Percentiles rank a stretch among this genome's conserved stretches.
Conservation (phyloP, 768 basidiomycete genomes). For the Mycena epipterygia region DNA sequence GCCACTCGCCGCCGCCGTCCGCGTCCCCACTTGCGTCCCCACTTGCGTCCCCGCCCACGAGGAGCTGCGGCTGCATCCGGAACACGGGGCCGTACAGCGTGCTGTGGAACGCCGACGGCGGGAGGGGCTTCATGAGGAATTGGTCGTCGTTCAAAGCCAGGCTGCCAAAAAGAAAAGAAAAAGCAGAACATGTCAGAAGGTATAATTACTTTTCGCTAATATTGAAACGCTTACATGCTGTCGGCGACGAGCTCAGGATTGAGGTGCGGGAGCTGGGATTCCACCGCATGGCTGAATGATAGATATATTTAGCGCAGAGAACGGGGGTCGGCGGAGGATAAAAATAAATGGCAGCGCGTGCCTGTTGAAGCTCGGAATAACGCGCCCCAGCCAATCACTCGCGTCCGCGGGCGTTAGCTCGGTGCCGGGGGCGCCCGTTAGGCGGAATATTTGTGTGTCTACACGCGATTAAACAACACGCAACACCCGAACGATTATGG, state of each 20-base stretch:
- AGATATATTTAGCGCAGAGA: slow-evolving; percentile 7
- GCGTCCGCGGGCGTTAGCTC: slow-evolving; percentile 3
- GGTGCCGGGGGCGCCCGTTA: slow-evolving; percentile 29
- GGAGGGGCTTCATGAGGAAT: slow-evolving; percentile 47
- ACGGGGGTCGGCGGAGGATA: too few relatives aligned
- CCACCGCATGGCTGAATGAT: slow-evolving; percentile 49
- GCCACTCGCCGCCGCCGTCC: slow-evolving; percentile 52
- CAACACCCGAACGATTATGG: too few relatives aligned
- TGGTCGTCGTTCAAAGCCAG: slow-evolving; percentile 58
- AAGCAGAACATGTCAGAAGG: too few relatives aligned
- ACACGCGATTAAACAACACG: slow-evolving; percentile 37
- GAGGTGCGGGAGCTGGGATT: slow-evolving; percentile 50
- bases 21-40: too few relatives aligned
- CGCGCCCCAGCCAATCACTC: slow-evolving; percentile 22
- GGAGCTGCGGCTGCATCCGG: slow-evolving; percentile 49
- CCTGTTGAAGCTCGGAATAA: slow-evolving; percentile 50
- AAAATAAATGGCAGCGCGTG: too few relatives aligned
- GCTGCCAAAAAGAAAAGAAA: too few relatives aligned
- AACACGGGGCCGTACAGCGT: slow-evolving; percentile 54
- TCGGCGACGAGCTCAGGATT: slow-evolving; percentile 45
- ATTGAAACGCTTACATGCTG: slow-evolving; percentile 32
- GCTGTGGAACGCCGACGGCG: slow-evolving; percentile 50
- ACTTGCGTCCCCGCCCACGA: slow-evolving; percentile 43
- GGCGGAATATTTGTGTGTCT: slow-evolving; percentile 37
- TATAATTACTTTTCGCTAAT: background rate